phyloP scores from a whole-genome alignment of 2,329 filamentous ascomycete species.

The Cladosporium sp. region DNA sequence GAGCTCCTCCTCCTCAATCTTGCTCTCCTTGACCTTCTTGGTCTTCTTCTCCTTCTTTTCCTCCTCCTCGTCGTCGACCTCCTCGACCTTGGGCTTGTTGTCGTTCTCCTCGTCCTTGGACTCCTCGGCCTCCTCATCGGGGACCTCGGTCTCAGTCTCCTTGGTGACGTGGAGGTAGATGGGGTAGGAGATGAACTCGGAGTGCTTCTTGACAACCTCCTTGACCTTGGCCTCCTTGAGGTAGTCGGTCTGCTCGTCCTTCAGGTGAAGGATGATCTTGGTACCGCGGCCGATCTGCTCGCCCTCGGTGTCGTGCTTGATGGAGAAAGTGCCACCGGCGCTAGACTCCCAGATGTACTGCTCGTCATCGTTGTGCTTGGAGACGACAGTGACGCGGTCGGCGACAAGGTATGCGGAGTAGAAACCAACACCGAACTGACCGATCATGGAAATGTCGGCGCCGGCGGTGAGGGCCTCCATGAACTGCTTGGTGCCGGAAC shows the following conservation, averaged over 20 bases:
- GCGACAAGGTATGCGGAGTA: slow-evolving; percentile 99
- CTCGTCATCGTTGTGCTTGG: slow-evolving; percentile 99
- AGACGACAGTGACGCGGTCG: slow-evolving; percentile 90
- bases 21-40: slow-evolving; percentile 99
- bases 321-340: slow-evolving; percentile 95
- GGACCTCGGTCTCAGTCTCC: slow-evolving; percentile 98
- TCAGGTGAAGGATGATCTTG: slow-evolving; percentile 97
- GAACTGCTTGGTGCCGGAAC: slow-evolving; percentile 99
- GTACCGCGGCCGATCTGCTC: slow-evolving; percentile 89
- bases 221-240: slow-evolving; percentile 98
- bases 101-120: slow-evolving; percentile 67
- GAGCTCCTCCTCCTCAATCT: slow-evolving; percentile 98
- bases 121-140: slow-evolving; percentile 86
- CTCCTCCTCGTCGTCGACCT: slow-evolving; percentile 73
- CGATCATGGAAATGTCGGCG: slow-evolving; percentile 99
- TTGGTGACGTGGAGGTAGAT: slow-evolving; percentile 99
- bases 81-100: slow-evolving; percentile 94
- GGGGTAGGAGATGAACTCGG: slow-evolving; percentile 99
- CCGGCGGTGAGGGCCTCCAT: slow-evolving; percentile 99
- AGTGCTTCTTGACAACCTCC: slow-evolving; percentile 99
- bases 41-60: slow-evolving; percentile 90
- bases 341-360: slow-evolving; percentile 99
- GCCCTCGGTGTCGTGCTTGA: slow-evolving; percentile 83
- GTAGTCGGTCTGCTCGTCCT: slow-evolving; percentile 99
- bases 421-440: slow-evolving; percentile 99